Conservation (phyloP, 2,329 filamentous ascomycete species). For the Xylaria sp. region DNA sequence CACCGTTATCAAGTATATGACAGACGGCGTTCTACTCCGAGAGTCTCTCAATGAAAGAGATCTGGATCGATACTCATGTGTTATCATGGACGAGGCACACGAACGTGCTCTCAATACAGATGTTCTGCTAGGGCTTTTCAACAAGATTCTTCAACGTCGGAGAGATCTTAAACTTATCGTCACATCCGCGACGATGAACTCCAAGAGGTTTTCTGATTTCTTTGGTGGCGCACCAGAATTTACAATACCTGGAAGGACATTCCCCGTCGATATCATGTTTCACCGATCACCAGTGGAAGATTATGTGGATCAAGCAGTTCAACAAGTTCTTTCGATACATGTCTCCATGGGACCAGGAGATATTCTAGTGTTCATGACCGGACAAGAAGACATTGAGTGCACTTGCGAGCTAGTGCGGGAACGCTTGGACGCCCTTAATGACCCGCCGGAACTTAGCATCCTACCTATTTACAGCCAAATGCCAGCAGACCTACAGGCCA, state of each 20-base stretch:
- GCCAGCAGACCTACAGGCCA: conserved; percentile 96
- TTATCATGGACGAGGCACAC: conserved; percentile 99
- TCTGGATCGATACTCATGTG: conserved; percentile 94
- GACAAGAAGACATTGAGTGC: conserved; percentile 97
- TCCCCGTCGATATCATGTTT: conserved; percentile 96
- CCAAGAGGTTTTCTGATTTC: conserved; percentile 94
- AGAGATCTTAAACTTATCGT: conserved; percentile 96
- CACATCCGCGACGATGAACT: conserved; percentile 98
- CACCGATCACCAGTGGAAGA: conserved; percentile 95
- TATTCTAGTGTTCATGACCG: conserved; percentile 99
- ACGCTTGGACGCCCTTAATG: conserved; percentile 86
- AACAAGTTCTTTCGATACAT: conserved; percentile 94
- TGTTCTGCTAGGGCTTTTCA: conserved; percentile 96
- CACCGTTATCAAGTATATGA: conserved; percentile 99
- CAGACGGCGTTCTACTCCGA: conserved; percentile 91
- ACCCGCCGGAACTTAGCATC: conserved; percentile 93
- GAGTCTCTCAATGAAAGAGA: conserved; percentile 94
- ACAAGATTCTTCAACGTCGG: conserved; percentile 91
- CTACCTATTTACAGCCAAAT: conserved; percentile 99
- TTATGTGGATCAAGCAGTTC: conserved; percentile 96
- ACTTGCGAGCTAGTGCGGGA: conserved; percentile 95
- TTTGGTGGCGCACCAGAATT: conserved; percentile 97
- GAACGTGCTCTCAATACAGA: conserved; percentile 97
- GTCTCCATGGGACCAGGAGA: conserved; percentile 93
- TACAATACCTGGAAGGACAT: conserved; percentile 93